A percentile compares a stretch with the other conserved stretches of the same genome.
phyloP scores from a whole-genome alignment of 352 stramenopile genomes.

The Globisporangium uncinulatum region DNA sequence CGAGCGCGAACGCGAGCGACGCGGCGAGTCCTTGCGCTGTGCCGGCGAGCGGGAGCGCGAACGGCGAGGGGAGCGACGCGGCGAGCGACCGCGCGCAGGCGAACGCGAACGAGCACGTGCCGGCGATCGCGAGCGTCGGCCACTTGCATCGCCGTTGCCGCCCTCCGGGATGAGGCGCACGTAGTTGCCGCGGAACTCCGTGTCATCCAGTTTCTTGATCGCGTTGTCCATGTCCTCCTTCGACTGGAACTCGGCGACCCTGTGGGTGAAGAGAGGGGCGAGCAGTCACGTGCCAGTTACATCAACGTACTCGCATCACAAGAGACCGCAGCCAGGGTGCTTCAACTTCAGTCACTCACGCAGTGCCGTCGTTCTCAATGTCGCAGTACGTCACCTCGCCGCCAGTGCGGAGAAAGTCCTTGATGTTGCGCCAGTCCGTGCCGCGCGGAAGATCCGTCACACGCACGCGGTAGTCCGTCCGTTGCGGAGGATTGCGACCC shows the following conservation, averaged over 20 bases:
- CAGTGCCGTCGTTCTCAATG: slow-evolving; percentile 74
- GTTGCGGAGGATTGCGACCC: slow-evolving; percentile 67
- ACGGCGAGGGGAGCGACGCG: slow-evolving; percentile 21
- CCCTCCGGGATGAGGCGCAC: slow-evolving; percentile 59
- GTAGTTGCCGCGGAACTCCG: slow-evolving; percentile 82
- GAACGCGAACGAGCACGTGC: background rate
- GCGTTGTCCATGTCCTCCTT: slow-evolving; percentile 83
- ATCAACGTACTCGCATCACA: background rate
- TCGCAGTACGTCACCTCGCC: slow-evolving; percentile 86
- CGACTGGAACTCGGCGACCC: slow-evolving; percentile 73
- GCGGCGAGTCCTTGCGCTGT: slow-evolving; percentile 53
- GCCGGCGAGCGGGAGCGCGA: slow-evolving; percentile 67
- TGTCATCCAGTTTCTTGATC: slow-evolving; percentile 84
- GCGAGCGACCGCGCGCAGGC: slow-evolving; percentile 42
- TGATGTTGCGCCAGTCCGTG: slow-evolving; percentile 83
- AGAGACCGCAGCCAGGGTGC: background rate
- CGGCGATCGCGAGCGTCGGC: slow-evolving; percentile 59
- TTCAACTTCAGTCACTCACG: slow-evolving; percentile 35
- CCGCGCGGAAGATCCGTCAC: slow-evolving; percentile 75
- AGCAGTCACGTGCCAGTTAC: background rate
- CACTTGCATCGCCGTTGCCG: slow-evolving; percentile 18
- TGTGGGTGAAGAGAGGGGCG: slow-evolving; percentile 14
- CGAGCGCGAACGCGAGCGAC: slow-evolving; percentile 65
- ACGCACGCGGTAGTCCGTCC: slow-evolving; percentile 68
- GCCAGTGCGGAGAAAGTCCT: slow-evolving; percentile 80